A percentile compares a stretch with the other conserved stretches of the same genome.
Evolutionary conservation across 1,139 yeast genomes (phyloP).

Genomic region (Saccharomyces hybrid): DNA sequence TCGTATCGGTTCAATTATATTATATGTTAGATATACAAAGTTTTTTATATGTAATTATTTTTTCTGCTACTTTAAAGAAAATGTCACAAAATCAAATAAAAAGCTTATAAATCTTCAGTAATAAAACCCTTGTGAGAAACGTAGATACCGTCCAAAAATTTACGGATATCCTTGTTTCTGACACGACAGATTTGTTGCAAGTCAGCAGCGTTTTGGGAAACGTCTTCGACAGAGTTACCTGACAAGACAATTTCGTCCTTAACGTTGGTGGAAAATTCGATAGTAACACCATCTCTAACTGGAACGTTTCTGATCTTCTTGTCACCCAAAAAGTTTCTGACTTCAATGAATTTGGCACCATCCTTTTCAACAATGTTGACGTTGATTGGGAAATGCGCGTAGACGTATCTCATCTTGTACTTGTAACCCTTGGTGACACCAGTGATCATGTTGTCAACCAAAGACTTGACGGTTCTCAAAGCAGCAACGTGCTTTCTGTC

Average conservation of each 20-base stretch:
- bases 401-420: conserved; percentile 99
- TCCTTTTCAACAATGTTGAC: conserved; percentile 78
- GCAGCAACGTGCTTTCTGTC: conserved; percentile 99
- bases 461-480: conserved; percentile 95
- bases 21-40: neutral
- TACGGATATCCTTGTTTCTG: conserved; percentile 99
- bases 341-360: conserved; percentile 74
- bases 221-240: conserved; percentile 97
- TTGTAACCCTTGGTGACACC: conserved; percentile 99
- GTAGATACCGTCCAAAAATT: conserved; percentile 99
- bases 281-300: conserved; percentile 81
- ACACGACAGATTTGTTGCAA: conserved; percentile 97
- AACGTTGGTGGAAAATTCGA: conserved; percentile 71
- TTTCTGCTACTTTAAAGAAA: neutral
- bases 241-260: conserved; percentile 90
- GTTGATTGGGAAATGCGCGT: conserved; percentile 99
- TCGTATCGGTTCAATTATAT: neutral
- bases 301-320: conserved; percentile 86
- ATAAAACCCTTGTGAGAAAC: conserved; percentile 94
- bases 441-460: conserved; percentile 85
- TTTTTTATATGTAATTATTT: neutral
- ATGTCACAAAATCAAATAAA: neutral
- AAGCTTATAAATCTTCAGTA: conserved; percentile 36
- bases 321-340: conserved; percentile 99
- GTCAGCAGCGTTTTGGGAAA: conserved; percentile 98